Evolutionary conservation across 108 stramenopile genomes (phyloP).

Genomic region (Hondaea fermentalgiana): DNA sequence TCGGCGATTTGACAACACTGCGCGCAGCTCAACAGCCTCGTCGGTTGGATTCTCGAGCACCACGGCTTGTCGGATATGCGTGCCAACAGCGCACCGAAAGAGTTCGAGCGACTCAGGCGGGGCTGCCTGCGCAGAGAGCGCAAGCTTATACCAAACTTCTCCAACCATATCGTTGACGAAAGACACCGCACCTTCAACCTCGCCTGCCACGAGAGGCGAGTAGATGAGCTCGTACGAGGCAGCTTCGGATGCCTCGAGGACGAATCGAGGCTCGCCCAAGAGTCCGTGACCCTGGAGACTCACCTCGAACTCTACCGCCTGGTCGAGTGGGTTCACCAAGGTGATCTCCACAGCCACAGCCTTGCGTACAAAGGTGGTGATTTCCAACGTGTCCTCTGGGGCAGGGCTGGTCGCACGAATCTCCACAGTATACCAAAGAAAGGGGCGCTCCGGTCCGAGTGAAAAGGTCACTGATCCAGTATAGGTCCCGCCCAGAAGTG

Average conservation of each 20-base stretch:
- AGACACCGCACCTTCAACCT: conserved; percentile 32
- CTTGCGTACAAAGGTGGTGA: conserved; percentile 34
- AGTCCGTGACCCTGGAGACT: conserved; percentile 40
- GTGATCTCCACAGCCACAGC: conserved; percentile 41
- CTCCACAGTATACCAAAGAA: conserved; percentile 47
- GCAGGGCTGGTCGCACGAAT: conserved; percentile 32
- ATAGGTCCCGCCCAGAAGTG: conserved; percentile 39
- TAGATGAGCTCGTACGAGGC: conserved; percentile 49
- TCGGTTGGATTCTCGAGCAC: conserved; percentile 47
- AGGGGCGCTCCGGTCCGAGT: conserved; percentile 4
- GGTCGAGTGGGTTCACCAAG: conserved; percentile 44
- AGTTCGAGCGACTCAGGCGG: conserved; percentile 23
- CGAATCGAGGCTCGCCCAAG: conserved; percentile 33
- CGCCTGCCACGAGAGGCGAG: conserved; percentile 40
- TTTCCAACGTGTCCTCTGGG: conserved; percentile 38
- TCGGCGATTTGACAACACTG: conserved; percentile 27
- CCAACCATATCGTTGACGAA: conserved; percentile 45
- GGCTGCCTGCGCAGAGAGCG: conserved; percentile 36
- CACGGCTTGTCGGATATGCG: not conserved
- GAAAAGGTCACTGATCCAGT: conserved; percentile 50
- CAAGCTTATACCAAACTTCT: conserved; percentile 53
- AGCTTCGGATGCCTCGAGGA: conserved; percentile 28
- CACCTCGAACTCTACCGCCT: conserved; percentile 41
- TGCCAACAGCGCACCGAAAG: conserved; percentile 35
- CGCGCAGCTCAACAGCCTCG: conserved; percentile 24